phyloP scores from a whole-genome alignment of 1,139 yeast species.

The Ogataea hybrid region DNA sequence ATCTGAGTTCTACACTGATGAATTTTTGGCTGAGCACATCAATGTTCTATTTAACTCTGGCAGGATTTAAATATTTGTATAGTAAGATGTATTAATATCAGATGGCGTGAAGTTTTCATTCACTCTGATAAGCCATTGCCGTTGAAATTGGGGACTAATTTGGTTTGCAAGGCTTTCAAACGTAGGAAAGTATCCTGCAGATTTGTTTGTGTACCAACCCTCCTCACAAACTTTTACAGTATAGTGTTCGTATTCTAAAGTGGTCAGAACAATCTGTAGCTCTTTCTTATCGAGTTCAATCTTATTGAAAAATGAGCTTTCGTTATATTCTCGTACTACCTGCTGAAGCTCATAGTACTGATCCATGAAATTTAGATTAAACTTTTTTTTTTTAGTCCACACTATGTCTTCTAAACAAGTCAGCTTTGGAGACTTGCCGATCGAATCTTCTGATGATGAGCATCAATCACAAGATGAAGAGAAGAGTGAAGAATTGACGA shows the following conservation, averaged over 20 bases:
- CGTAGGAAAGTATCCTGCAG: slow-evolving; percentile 22
- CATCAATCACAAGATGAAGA: slow-evolving; percentile 15
- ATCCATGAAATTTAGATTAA: slow-evolving; percentile 10
- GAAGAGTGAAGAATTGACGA: slow-evolving; percentile 38
- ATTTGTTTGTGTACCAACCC: slow-evolving; percentile 26
- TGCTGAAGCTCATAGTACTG: slow-evolving; percentile 12
- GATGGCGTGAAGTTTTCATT: slow-evolving; percentile 9
- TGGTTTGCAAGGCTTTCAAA: slow-evolving; percentile 27
- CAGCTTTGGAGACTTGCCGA: slow-evolving; percentile 22
- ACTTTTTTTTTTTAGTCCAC: neutral
- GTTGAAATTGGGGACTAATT: slow-evolving; percentile 20
- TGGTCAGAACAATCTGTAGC: slow-evolving; percentile 3
- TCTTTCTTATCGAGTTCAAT: slow-evolving; percentile 1
- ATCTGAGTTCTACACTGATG: slow-evolving; percentile 76
- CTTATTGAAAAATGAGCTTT: slow-evolving; percentile 9
- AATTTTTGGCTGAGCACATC: slow-evolving; percentile 71
- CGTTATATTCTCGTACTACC: slow-evolving; percentile 14
- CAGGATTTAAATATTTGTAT: slow-evolving; percentile 32
- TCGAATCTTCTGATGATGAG: slow-evolving; percentile 17
- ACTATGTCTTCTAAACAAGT: slow-evolving; percentile 19
- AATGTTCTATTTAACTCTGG: slow-evolving; percentile 64
- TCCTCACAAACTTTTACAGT: slow-evolving; percentile 17
- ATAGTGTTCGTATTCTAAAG: slow-evolving; percentile 10
- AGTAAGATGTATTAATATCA: slow-evolving; percentile 8
- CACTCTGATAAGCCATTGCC: slow-evolving; percentile 21